Evolutionary conservation across 306 rosid genomes (phyloP).

Genomic region (Vicia faba): DNA sequence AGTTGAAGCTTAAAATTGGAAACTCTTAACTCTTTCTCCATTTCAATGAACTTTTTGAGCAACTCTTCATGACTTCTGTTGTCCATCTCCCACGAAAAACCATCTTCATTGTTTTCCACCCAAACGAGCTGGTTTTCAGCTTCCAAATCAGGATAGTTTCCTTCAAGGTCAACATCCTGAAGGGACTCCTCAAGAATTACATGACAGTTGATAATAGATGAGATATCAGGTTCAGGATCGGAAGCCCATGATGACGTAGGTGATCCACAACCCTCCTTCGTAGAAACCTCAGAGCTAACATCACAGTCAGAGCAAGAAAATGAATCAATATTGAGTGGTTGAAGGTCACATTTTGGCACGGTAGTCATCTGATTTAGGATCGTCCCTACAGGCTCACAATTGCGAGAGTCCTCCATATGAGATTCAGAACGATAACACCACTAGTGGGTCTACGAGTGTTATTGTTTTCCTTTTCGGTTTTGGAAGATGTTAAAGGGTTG

Average conservation of each 20-base stretch:
- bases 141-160: slow-evolving; percentile 43
- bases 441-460: no score
- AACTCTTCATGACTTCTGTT: slow-evolving; percentile 8
- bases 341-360: slow-evolving; percentile 28
- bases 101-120: slow-evolving; percentile 36
- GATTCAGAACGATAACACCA: no score
- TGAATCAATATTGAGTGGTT: slow-evolving; percentile 44
- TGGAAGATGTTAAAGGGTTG: no score
- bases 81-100: slow-evolving; percentile 29
- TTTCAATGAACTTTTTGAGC: background rate
- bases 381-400: slow-evolving; percentile 35
- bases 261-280: background rate
- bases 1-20: background rate
- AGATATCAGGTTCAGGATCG: slow-evolving; percentile 26
- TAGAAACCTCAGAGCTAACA: no score
- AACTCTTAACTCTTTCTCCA: background rate
- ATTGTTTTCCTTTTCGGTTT: no score
- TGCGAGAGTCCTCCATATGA: slow-evolving; percentile 60
- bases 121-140: background rate
- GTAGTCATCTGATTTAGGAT: slow-evolving; percentile 68
- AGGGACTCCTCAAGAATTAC: no score
- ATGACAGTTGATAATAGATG: no score
- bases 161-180: no score
- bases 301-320: slow-evolving; percentile 44
- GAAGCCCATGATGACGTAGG: slow-evolving; percentile 36